Base-by-base conservation (phyloP, 1,139 yeast genomes). In the Candida sp. region DNA sequence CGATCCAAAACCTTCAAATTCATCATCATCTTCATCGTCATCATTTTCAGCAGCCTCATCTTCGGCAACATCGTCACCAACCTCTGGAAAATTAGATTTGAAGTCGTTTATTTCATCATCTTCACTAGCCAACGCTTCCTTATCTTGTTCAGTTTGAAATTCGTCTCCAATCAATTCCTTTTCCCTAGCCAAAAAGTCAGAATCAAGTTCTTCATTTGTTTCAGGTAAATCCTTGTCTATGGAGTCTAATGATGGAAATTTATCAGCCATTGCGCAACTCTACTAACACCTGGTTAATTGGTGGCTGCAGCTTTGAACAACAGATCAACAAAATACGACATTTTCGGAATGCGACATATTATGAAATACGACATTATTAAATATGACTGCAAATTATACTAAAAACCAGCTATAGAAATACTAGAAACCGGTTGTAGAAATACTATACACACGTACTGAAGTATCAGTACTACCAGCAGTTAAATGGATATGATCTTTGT, bases 181-280 rank as follows among this genome's bases (percentile, higher is more conserved):
- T 66, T 91, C 98, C 58, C 98, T 82, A 38, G 89, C 75, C 49
- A 89, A 71, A 60, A 91, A 87, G 65, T 90, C 96, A 21, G 79
- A 70, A 30, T 53, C 63, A 37, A 54, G 52, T 29, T 59, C 66
- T 22, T 60, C 66, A 22, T 57, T 67, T 25, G 58, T 61, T 41
- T 62, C 63, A 22, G 73, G 66, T 33, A 63, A 55, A 41, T 62
- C 68, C 41, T 63, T 68, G 45, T 63, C 71, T 45, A 72, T 63
- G 41, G 77, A 75, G 46, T 85, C 91, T 55, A 90, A 76, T 48
- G 88, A 88, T 38, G 97, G 97, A 65, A 85, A 91, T 64, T 87
- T 87, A 56, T 87, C 91, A 54, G 93, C 84, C 96, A 87, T 87
- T 47, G 46, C 19, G 11, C 19, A 32, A 11, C 34, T 32, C 34